Evolutionary conservation across 169 alveolate genomes (phyloP).

Genomic region (Eimeria praecox): DNA sequence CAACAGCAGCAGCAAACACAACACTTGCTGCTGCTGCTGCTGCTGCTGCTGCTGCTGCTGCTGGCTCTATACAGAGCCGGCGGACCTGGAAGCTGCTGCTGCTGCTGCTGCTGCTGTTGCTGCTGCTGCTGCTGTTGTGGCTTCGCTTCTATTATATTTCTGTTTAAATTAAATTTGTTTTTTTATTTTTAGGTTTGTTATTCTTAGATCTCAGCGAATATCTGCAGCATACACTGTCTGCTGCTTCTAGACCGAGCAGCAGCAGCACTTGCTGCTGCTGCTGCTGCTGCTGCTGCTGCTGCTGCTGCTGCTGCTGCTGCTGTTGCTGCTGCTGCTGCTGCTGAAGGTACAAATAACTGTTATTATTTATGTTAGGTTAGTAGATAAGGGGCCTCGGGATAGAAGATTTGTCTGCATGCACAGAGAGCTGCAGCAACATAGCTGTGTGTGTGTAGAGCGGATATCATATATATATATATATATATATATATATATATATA

Average conservation of each 20-base stretch:
- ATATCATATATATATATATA: no score
- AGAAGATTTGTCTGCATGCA: neutral
- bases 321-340: no score
- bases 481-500: no score
- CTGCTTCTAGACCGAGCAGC: neutral
- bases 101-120: constrained; percentile 5
- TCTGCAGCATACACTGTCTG: neutral
- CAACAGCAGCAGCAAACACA: constrained; percentile 22
- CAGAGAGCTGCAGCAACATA: neutral
- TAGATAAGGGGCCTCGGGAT: neutral
- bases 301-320: constrained; percentile 22
- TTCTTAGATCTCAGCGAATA: no score
- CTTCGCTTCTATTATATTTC: neutral
- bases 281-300: constrained; percentile 25
- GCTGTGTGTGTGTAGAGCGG: neutral
- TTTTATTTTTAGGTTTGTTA: no score
- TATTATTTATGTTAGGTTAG: neutral
- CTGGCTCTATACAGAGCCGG: no score
- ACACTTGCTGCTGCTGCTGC: neutral
- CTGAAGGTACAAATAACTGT: neutral
- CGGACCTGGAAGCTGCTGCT: neutral
- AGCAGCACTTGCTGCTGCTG: neutral
- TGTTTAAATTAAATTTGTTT: neutral
- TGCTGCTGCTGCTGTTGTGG: neutral
- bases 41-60: neutral